Percentiles rank a stretch among this genome's conserved stretches.
Evolutionary conservation across 352 stramenopile genomes (phyloP).

Genomic region (Phytopythium mirpurense): DNA sequence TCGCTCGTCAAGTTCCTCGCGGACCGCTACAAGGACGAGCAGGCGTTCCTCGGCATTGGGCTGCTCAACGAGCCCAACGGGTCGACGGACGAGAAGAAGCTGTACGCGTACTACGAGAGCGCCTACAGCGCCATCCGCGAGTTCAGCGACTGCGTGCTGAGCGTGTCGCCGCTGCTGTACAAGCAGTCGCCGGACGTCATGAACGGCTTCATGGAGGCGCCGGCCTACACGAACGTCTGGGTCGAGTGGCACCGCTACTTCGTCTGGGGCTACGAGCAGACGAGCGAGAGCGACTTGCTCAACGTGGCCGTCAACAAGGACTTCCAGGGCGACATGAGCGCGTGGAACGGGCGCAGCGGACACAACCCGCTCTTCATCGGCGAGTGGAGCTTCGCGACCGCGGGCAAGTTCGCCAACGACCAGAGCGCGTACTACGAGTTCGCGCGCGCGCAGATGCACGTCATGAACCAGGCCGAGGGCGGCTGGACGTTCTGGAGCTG

Average conservation of each 20-base stretch:
- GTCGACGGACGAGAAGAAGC: slow-evolving; percentile 38
- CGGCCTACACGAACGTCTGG: slow-evolving; percentile 69
- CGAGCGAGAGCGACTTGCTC: slow-evolving; percentile 44
- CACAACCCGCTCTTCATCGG: slow-evolving; percentile 43
- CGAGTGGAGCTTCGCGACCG: slow-evolving; percentile 41
- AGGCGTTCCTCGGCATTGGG: slow-evolving; percentile 69
- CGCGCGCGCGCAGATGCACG: slow-evolving; percentile 38
- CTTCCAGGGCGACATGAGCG: slow-evolving; percentile 29
- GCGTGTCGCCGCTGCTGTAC: slow-evolving; percentile 42
- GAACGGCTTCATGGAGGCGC: slow-evolving; percentile 43
- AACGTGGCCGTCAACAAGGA: slow-evolving; percentile 30
- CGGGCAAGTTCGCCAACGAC: slow-evolving; percentile 45
- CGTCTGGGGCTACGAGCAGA: slow-evolving; percentile 70
- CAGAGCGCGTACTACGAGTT: slow-evolving; percentile 45
- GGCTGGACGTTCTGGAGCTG: slow-evolving; percentile 74
- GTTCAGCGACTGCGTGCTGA: slow-evolving; percentile 63
- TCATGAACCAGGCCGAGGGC: slow-evolving; percentile 44
- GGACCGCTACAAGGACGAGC: slow-evolving; percentile 56
- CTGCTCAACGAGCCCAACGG: slow-evolving; percentile 70
- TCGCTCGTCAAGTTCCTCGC: slow-evolving; percentile 41
- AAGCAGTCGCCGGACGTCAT: slow-evolving; percentile 42
- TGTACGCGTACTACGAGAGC: slow-evolving; percentile 75
- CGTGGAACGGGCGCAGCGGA: slow-evolving; percentile 32
- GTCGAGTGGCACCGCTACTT: slow-evolving; percentile 84
- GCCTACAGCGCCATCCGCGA: slow-evolving; percentile 55